Base-by-base conservation (phyloP, 2,329 filamentous ascomycete genomes). In the Didymella sp. region DNA sequence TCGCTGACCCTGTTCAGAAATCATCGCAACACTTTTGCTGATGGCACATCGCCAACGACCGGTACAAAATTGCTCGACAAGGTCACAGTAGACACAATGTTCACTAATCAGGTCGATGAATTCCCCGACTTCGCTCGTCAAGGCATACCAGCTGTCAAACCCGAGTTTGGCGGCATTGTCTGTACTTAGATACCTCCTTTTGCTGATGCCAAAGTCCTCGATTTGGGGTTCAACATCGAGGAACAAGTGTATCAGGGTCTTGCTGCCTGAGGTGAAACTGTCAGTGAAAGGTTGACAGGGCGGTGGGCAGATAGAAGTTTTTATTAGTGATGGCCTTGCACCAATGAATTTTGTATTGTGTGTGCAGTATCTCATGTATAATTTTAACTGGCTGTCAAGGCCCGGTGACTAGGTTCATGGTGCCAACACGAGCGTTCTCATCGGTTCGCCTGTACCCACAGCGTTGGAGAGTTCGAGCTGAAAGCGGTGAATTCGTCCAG, bases 81-180 rank as follows among this genome's bases (percentile, higher is more conserved):
- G 27, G 76, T 80, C 21, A 89, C 87, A 0, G 82, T 90, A 0
- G 80, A 87, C 15, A 75, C 81, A 28, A 89, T 89, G 85, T 89
- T 87, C 69, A 77, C 74, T 38, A 89, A 89, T 67, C 85, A 86
- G 55, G 80, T 87, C 42, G 77, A 81, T 1, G 54, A 79, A 1
- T 79, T 83, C 42, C 83, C 84, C 4, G 63, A 86, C 57, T 85
- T 83, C 57, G 77, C 77, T 15, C 76, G 80, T 1, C 58, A 81
- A 52, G 63, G 64, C 2, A 77, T 85, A 6, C 72, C 78, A 0
- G 77, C 76, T 6, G 74, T 81, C 0, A 85, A 83, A 59, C 79
- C 81, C 0, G 78, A 83, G 0, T 74, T 87, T n/a, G 85, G 79
- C 0, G 70, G 71, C 12, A 70, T 74, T 30, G 66, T 73, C 17